Evolutionary conservation across 192 early-diverging fungal genomes (phyloP), one percentile per base, ranked within the genome.

Genomic region (Pecoramyces ruminantium): DNA sequence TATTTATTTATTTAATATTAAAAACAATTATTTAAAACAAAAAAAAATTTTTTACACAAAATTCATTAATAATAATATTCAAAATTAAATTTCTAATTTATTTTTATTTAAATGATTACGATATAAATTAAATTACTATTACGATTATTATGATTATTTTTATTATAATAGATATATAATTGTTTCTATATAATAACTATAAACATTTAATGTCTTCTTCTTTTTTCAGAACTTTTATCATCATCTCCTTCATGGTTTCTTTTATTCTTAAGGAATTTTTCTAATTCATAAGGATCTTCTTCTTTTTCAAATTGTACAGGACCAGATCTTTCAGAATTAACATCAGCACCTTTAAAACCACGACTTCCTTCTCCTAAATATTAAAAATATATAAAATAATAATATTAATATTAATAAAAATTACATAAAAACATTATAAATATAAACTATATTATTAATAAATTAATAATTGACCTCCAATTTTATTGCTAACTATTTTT

Each of bases 401-500:
- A 51, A 51, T 21, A 51, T 21, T 51, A 21, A 51, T 21, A 21
- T 21, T 15, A 40, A 5, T 40, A 40, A 40, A 40, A 40, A 14
- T 14, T 40, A 40, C 1, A 15, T 40, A 40, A 40, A 13, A 40
- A 14, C 6, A 14, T 8, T 8, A 8, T 8, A 34, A 8, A 34
- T 34, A 34, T 8, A 8, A 34, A 11, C 3, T 34, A 34, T 8
- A 34, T 8, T 3, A 34, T 34, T 34, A 34, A 34, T 34, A 34
- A 34, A 8, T 11, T 8, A 8, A 8, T 8, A 13, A 14, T 14
- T 51, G 17, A 51, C 42, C 94, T 79, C 86, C 83, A 8, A 77
- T 83, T 30, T 78, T 83, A 29, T 83, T 82, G n/a, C 78, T 34
- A 38, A 82, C 79, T 11, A 38, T 82, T n/a, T 82, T 82, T 38